A percentile compares a stretch with the other conserved stretches of the same genome.
Conservation (phyloP, 176 grass and related monocot genomes). For the Ampelocalamus luodianensis region DNA sequence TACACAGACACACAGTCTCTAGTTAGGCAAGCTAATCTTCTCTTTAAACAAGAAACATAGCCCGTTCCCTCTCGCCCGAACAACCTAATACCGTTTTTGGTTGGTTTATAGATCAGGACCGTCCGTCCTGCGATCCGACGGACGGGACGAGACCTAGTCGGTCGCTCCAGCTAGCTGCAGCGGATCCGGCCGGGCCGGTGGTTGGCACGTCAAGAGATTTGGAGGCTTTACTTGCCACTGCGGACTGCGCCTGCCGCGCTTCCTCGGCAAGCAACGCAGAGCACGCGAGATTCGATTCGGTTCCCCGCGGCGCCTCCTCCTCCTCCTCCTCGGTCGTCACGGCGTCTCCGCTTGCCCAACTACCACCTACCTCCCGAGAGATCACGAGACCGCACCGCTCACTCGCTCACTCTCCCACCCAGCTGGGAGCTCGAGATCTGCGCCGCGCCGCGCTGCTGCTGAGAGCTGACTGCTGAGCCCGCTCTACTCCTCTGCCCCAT, state of each 20-base stretch:
- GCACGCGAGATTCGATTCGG: slow-evolving; percentile 55
- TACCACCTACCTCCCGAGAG: not conserved
- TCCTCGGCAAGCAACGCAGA: not conserved
- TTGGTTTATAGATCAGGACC: not conserved
- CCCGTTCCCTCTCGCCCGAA: no score
- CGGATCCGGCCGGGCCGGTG: slow-evolving; percentile 14
- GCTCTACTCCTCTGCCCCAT: not conserved
- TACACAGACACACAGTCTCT: no score
- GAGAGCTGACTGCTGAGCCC: not conserved
- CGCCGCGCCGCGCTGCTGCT: not conserved
- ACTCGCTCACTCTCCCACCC: not conserved
- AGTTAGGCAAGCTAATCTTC: no score
- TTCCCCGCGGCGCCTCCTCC: not conserved
- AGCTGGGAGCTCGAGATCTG: slow-evolving; percentile 28
- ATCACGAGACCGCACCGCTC: slow-evolving; percentile 42
- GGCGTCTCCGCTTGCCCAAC: slow-evolving; percentile 20
- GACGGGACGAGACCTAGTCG: not conserved
- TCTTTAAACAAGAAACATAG: no score
- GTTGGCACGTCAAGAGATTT: slow-evolving; percentile 30
- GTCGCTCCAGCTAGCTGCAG: not conserved
- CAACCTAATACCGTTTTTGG: no score
- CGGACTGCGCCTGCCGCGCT: not conserved
- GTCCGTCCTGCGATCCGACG: not conserved
- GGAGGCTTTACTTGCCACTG: not conserved
- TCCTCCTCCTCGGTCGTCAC: not conserved